These are phyloP conservation scores for Inonotus hispidus DNA, from an alignment of 1,284 basidiomycete genomes.

Conservation along the genomic window DNA sequence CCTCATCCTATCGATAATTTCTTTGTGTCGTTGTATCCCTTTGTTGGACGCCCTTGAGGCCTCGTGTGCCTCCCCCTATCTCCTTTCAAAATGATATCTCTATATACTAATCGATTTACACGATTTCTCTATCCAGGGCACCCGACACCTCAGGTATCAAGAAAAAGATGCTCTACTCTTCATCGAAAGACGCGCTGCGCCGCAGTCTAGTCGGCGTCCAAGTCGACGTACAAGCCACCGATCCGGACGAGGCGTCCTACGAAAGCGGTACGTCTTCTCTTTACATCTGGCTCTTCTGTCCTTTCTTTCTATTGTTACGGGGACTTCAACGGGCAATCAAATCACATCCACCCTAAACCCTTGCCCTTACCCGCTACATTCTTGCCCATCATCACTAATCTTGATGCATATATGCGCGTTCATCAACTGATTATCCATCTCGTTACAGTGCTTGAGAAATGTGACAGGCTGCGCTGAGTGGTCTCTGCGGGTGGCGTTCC, in stretches of 20 bases:
- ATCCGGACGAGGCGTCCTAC: constrained; percentile 70
- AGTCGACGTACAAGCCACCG: constrained; percentile 86
- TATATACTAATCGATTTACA: constrained; percentile 1
- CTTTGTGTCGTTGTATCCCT: background rate
- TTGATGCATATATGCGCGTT: constrained; percentile 1
- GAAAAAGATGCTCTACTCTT: constrained; percentile 93
- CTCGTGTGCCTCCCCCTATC: background rate
- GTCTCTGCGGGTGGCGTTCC: background rate
- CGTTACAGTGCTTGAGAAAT: constrained; percentile 13
- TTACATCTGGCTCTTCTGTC: background rate
- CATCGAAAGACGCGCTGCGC: constrained; percentile 86
- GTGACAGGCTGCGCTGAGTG: constrained; percentile 8
- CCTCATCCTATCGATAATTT: background rate
- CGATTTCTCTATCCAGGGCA: constrained; percentile 51
- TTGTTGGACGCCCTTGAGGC: background rate
- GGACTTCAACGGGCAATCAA: too few species aligned
- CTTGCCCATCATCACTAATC: background rate
- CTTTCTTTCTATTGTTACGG: background rate
- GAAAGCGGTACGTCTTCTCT: constrained; percentile 59
- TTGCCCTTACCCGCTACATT: background rate
- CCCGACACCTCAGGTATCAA: constrained; percentile 87
- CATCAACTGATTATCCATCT: background rate
- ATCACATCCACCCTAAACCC: background rate
- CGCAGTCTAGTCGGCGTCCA: constrained; percentile 68
- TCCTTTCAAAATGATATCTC: background rate